Conservation (phyloP, 192 early-diverging fungal genomes). For the Phycomyces blakesleeanus region DNA sequence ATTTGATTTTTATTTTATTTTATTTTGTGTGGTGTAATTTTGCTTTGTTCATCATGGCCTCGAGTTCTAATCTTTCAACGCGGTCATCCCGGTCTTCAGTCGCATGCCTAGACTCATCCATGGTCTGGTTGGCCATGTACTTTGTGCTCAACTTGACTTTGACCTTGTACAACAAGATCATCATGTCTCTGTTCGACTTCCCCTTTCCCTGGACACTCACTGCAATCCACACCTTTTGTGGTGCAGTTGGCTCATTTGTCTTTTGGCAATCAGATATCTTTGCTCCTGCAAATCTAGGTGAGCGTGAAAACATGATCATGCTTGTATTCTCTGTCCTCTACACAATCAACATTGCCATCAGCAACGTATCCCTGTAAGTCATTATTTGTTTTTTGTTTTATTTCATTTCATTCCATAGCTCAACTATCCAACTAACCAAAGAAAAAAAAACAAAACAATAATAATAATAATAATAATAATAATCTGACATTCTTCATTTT, state of each 20-base stretch:
- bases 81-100: neutral
- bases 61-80: neutral
- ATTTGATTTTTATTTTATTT: no score
- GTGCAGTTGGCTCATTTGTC: slow-evolving; percentile 61
- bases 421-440: no score
- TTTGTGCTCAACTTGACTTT: slow-evolving; percentile 72
- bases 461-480: slow-evolving; percentile 8
- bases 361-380: slow-evolving; percentile 80
- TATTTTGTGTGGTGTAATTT: no score
- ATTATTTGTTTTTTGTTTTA: no score
- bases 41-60: slow-evolving; percentile 2
- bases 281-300: slow-evolving; percentile 48
- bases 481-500: neutral
- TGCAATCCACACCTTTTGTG: slow-evolving; percentile 73
- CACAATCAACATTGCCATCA: slow-evolving; percentile 85
- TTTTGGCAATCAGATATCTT: slow-evolving; percentile 47
- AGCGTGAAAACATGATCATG: slow-evolving; percentile 61
- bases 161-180: slow-evolving; percentile 83
- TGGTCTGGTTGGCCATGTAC: slow-evolving; percentile 64
- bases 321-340: slow-evolving; percentile 80
- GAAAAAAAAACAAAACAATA: slow-evolving; percentile 12
- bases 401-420: no score
- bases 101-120: slow-evolving; percentile 10
- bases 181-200: slow-evolving; percentile 70
- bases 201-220: slow-evolving; percentile 86